A percentile compares a stretch with the other conserved stretches of the same genome.
Conservation (phyloP, 768 basidiomycete genomes). For the Macrocybe gigantea region DNA sequence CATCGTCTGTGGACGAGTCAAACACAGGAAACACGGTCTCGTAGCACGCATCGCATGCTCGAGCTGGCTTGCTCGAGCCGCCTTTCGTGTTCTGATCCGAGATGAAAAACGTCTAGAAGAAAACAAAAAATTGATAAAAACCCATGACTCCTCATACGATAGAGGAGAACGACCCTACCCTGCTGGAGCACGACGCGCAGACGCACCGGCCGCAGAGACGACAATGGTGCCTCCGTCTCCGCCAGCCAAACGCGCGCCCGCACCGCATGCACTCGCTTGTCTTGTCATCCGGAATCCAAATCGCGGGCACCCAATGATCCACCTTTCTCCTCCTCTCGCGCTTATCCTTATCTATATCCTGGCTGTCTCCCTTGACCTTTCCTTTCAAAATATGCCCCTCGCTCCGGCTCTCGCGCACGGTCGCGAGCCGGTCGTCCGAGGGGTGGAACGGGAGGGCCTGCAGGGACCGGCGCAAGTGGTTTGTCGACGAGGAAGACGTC, state of each 20-base stretch:
- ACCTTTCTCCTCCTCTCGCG: slow-evolving; percentile 45
- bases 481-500: slow-evolving; percentile 69
- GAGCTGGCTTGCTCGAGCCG: slow-evolving; percentile 48
- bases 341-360: slow-evolving; percentile 4
- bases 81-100: slow-evolving; percentile 46
- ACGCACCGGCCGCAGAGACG: slow-evolving; percentile 82
- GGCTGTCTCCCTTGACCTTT: slow-evolving; percentile 9
- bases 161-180: slow-evolving; percentile 45
- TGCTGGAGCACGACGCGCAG: slow-evolving; percentile 76
- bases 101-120: slow-evolving; percentile 77
- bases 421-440: slow-evolving; percentile 37
- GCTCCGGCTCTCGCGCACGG: slow-evolving; percentile 16
- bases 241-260: slow-evolving; percentile 67
- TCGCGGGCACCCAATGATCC: slow-evolving; percentile 83
- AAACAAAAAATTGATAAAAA: slow-evolving; percentile 1
- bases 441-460: slow-evolving; percentile 70
- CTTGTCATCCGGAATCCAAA: slow-evolving; percentile 89
- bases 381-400: slow-evolving; percentile 13
- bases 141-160: background rate
- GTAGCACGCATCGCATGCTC: slow-evolving; percentile 84
- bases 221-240: slow-evolving; percentile 80
- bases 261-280: slow-evolving; percentile 87
- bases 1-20: slow-evolving; percentile 18
- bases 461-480: slow-evolving; percentile 67
- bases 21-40: slow-evolving; percentile 78